Evolutionary conservation across 1,284 basidiomycete genomes (phyloP), one percentile per base, ranked within the genome.

Genomic region (Pterula multifida): DNA sequence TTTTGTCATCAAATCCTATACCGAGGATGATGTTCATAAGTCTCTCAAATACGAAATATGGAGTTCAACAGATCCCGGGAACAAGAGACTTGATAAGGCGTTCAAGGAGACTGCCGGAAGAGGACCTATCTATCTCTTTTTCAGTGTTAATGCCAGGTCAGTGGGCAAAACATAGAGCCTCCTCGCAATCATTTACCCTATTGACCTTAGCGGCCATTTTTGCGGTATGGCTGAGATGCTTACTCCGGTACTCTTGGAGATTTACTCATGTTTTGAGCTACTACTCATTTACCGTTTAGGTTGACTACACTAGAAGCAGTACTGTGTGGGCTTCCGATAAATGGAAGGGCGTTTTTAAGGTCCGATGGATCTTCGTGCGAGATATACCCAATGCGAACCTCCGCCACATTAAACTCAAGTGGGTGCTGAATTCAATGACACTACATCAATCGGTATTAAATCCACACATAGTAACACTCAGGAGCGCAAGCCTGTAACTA

Each of bases 271-370:
- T 46, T 54, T 49, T 39, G 50, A 22, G 17, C 45, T 42, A 17
- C 39, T 42, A 9, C n/a, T 42, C 9, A 42, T 22, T 42, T 11
- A 42, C 17, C 21, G 17, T 4, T 35, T 17, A 42, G 75, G 83
- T 90, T 23, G 87, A 90, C 60, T 88, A 90, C 63, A 85, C 85
- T 4, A 75, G 83, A 49, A 90, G 84, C 64, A 90, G 85, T 54
- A 95, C 85, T 1, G 93, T 97, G 6, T 97, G 93, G 93, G 91
- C 92, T 0, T 93, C 92, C 35, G 91, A 96, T 68, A 97, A 97
- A 65, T 97, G 93, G 93, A 96, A 97, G 67, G 93, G 93, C 21
- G 90, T 94, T 49, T 94, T 95, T 73, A 91, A 90, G 67, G 89
- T 95, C 49, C 78, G 84, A 53, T 97, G 94, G 93, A 85, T 95